Percentiles rank a stretch among this genome's conserved stretches.
Conservation (phyloP, 805 yeast genomes). For the Candida multigemmis region DNA sequence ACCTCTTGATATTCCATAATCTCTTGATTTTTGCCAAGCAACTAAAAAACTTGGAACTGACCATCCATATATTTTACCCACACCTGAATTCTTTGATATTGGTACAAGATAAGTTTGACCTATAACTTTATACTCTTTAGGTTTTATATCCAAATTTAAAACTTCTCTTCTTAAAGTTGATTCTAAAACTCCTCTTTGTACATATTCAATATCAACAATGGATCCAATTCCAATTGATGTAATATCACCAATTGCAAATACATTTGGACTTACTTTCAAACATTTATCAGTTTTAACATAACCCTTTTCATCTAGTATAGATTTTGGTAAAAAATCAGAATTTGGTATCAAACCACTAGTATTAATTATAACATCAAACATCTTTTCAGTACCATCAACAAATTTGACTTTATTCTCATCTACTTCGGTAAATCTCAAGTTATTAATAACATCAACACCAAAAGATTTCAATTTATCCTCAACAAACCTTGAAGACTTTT, state of each 20-base stretch:
- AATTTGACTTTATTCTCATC: constrained; percentile 7
- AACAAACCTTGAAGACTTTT: constrained; percentile 7
- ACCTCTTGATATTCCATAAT: too few species aligned
- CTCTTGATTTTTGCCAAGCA: constrained; percentile 14
- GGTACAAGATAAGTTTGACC: constrained; percentile 15
- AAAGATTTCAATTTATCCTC: constrained; percentile 7
- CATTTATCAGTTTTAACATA: constrained; percentile 17
- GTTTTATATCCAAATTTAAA: background rate
- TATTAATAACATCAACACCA: constrained; percentile 15
- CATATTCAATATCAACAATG: constrained; percentile 15
- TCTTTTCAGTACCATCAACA: constrained; percentile 8
- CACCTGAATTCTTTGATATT: constrained; percentile 25
- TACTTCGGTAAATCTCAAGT: constrained; percentile 2
- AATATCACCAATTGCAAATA: constrained; percentile 28
- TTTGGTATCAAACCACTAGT: constrained; percentile 19
- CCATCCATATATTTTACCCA: constrained; percentile 21
- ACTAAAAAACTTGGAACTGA: constrained; percentile 19
- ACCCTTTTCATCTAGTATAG: constrained; percentile 15
- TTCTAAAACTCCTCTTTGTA: constrained; percentile 10
- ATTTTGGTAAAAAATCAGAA: constrained; percentile 17
- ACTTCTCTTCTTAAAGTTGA: constrained; percentile 6
- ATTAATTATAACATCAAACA: constrained; percentile 21
- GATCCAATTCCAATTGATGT: constrained; percentile 11
- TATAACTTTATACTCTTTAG: background rate
- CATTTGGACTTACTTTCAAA: constrained; percentile 16